These are phyloP conservation scores for Colletotrichum sp. DNA, from an alignment of 2,329 filamentous ascomycete genomes.

Conservation along the genomic window DNA sequence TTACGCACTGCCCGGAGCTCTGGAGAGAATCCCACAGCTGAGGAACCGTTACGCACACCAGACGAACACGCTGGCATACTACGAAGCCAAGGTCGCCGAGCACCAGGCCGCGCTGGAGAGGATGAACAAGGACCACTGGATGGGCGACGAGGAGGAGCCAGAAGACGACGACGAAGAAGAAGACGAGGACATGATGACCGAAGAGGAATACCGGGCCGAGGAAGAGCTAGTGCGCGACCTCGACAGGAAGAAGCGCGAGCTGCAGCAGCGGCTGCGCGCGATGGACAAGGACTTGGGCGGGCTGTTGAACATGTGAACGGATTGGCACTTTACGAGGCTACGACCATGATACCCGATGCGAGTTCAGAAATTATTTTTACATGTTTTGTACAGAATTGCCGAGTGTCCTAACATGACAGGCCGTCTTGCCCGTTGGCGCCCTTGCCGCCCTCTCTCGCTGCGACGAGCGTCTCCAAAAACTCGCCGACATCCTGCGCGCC, in stretches of 20 bases:
- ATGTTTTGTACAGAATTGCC: neutral
- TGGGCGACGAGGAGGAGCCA: slow-evolving; percentile 59
- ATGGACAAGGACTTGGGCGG: slow-evolving; percentile 64
- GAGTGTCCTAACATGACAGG: neutral
- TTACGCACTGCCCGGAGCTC: slow-evolving; percentile 81
- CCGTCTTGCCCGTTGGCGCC: neutral
- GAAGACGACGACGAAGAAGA: slow-evolving; percentile 42
- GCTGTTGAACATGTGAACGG: slow-evolving; percentile 55
- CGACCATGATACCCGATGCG: slow-evolving; percentile 10
- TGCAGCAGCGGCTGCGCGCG: slow-evolving; percentile 55
- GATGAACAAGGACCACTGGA: slow-evolving; percentile 70
- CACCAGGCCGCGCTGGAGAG: slow-evolving; percentile 76
- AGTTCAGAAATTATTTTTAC: neutral
- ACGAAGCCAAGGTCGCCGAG: slow-evolving; percentile 79
- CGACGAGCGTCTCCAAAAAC: slow-evolving; percentile 70
- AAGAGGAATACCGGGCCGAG: slow-evolving; percentile 71
- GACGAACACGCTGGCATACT: slow-evolving; percentile 75
- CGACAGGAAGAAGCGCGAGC: slow-evolving; percentile 60
- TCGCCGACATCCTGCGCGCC: slow-evolving; percentile 74
- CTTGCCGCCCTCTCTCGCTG: slow-evolving; percentile 39
- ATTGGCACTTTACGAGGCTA: neutral
- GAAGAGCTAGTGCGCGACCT: slow-evolving; percentile 68
- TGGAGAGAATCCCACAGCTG: slow-evolving; percentile 76
- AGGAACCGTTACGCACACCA: slow-evolving; percentile 75
- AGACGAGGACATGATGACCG: slow-evolving; percentile 57